Base-by-base conservation (phyloP, 140 eudicot genomes). In the Flaveria floridana region DNA sequence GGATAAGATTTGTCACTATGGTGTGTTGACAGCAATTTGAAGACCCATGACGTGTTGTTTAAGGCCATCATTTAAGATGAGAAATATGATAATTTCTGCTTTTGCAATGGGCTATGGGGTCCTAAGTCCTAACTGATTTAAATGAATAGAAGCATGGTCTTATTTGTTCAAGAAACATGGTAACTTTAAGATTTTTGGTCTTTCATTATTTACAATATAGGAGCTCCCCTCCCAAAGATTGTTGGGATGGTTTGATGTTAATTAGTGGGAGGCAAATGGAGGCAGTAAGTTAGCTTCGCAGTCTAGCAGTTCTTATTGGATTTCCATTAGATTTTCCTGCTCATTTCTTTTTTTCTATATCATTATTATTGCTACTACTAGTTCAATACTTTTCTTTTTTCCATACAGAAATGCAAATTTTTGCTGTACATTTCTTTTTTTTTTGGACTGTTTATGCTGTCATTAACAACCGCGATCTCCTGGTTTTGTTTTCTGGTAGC, bases 51-150 rank as follows among this genome's bases (percentile, higher is more conserved):
- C 7, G 39, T n/a, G 3, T 66, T 48, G 20, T 48, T 69, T 69
- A 62, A 13, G 61, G 59, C 59, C 61, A 20, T 23, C 23, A 59
- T 23, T 21, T 10, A 15, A 66, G 42, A 21, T 20, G 20, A 13
- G 21, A 20, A 46, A 69, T 12, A 69, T 46, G 41, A 30, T 46
- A 46, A 13, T 21, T 20, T 47, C 21, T 47, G 46, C 62, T 5
- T 51, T 7, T 69, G 20, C 21, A 21, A 26, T 13, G 71, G 61
- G 39, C 44, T 69, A 25, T 48, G 41, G 74, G 73, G 46, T 48
- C 25, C 74, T 69, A 21, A 12, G 46, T 48, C 25, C 74, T 69
- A 21, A 12, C 21, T 69, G 62, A 69, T 46, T 19, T 41, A 69
- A 69, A 69, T 48, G 41, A 21, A 48, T 66, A 66, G 26, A 18